Evolutionary conservation across 176 grass and related monocot species (phyloP).

Genomic region (Zizania latifolia): DNA sequence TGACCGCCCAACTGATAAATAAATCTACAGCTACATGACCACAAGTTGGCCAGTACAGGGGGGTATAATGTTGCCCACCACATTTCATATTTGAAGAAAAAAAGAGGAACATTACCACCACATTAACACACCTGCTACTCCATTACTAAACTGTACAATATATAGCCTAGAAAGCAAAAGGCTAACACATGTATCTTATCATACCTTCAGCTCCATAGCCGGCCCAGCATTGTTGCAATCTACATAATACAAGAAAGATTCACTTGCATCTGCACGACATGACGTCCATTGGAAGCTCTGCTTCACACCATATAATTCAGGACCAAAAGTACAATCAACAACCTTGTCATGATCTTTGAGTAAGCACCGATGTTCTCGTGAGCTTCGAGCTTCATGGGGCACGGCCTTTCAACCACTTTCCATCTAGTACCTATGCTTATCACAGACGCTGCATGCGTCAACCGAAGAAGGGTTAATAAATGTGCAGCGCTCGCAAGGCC

Average conservation of each 20-base stretch:
- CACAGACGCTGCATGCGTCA: background rate
- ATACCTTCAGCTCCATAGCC: background rate
- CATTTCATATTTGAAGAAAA: too few species aligned
- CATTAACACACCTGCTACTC: constrained; percentile 1
- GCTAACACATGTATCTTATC: background rate
- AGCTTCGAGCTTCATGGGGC: background rate
- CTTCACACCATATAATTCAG: background rate
- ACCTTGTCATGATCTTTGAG: background rate
- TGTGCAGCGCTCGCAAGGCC: constrained; percentile 62
- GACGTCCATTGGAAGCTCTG: constrained; percentile 14
- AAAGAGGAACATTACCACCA: background rate
- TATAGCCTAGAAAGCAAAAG: background rate
- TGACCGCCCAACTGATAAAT: background rate
- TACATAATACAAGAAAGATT: too few species aligned
- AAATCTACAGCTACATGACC: background rate
- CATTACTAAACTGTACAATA: constrained; percentile 42
- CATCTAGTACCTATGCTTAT: constrained; percentile 21
- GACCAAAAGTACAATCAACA: background rate
- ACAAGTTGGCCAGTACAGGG: background rate
- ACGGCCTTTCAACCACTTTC: background rate
- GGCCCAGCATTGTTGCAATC: background rate
- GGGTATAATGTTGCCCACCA: background rate
- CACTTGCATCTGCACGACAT: too few species aligned
- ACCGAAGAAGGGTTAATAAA: constrained; percentile 32
- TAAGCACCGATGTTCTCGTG: background rate